Percentiles rank a stretch among this genome's conserved stretches.
Evolutionary conservation across 345 rosid genomes (phyloP).

Genomic region (Melaleuca quinquenervia): DNA sequence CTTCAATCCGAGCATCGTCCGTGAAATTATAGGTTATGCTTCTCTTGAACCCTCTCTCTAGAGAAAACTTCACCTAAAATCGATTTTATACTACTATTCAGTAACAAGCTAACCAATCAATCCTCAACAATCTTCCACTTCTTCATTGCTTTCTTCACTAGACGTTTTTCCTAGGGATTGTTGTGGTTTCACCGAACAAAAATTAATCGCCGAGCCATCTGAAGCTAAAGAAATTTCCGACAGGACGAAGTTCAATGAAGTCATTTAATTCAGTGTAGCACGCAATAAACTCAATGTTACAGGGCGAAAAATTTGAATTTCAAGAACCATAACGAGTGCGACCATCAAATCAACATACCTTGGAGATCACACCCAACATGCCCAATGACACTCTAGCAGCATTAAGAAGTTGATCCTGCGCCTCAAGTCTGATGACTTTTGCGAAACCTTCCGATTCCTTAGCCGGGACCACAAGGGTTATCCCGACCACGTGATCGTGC

Average conservation of each 20-base stretch:
- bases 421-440: slow-evolving; percentile 36
- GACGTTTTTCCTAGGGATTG: not conserved
- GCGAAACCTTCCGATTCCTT: slow-evolving; percentile 49
- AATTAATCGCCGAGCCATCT: too few relatives aligned
- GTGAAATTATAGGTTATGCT: slow-evolving; percentile 62
- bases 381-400: slow-evolving; percentile 79
- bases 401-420: slow-evolving; percentile 44
- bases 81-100: not conserved
- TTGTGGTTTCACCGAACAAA: too few relatives aligned
- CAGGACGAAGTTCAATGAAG: not conserved
- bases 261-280: not conserved
- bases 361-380: slow-evolving; percentile 65
- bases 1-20: slow-evolving; percentile 44
- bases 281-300: not conserved
- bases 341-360: slow-evolving; percentile 33
- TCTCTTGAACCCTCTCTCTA: slow-evolving; percentile 71
- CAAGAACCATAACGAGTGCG: not conserved
- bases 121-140: not conserved
- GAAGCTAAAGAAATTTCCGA: not conserved
- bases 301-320: not conserved
- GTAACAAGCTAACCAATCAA: not conserved
- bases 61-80: slow-evolving; percentile 50
- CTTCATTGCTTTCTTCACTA: not conserved
- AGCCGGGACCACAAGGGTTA: slow-evolving; percentile 57
- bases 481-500: slow-evolving; percentile 74